A percentile compares a stretch with the other conserved stretches of the same genome.
Conservation (phyloP, 768 basidiomycete species). For the Pluteus cervinus region DNA sequence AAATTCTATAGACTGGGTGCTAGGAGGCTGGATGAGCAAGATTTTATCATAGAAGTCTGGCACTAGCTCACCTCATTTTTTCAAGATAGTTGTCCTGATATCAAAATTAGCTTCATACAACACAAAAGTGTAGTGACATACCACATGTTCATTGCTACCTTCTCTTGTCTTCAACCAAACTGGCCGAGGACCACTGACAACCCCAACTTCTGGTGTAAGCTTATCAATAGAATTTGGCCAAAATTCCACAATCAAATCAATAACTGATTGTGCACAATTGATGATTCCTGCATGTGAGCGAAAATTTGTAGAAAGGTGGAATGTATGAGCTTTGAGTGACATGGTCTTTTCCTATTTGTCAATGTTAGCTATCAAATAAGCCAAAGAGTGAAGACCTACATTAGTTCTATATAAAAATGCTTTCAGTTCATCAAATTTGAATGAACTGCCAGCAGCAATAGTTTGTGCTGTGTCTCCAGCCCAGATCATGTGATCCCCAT, state of each 20-base stretch:
- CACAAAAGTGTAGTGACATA: too few relatives aligned
- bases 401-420: constrained; percentile 60
- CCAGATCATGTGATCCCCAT: constrained; percentile 68
- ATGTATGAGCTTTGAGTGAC: constrained; percentile 23
- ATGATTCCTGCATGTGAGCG: constrained; percentile 72
- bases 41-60: too few relatives aligned
- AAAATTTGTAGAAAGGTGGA: constrained; percentile 61
- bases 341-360: not conserved
- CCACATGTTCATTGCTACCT: constrained; percentile 31
- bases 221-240: constrained; percentile 64
- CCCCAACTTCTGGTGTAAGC: constrained; percentile 48
- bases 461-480: constrained; percentile 80
- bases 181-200: constrained; percentile 48
- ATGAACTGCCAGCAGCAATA: constrained; percentile 66
- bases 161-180: constrained; percentile 21
- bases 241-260: constrained; percentile 53
- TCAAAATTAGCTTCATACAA: too few relatives aligned
- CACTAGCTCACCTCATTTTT: too few relatives aligned
- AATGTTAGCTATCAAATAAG: constrained; percentile 1
- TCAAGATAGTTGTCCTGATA: too few relatives aligned
- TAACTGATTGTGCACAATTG: constrained; percentile 59
- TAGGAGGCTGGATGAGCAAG: too few relatives aligned
- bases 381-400: constrained; percentile 25
- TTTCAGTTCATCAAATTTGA: constrained; percentile 66
- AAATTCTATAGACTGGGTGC: constrained; percentile 48